These are phyloP conservation scores for Pulveroboletus sp. DNA, from an alignment of 1,284 basidiomycete species.

Conservation along the genomic window DNA sequence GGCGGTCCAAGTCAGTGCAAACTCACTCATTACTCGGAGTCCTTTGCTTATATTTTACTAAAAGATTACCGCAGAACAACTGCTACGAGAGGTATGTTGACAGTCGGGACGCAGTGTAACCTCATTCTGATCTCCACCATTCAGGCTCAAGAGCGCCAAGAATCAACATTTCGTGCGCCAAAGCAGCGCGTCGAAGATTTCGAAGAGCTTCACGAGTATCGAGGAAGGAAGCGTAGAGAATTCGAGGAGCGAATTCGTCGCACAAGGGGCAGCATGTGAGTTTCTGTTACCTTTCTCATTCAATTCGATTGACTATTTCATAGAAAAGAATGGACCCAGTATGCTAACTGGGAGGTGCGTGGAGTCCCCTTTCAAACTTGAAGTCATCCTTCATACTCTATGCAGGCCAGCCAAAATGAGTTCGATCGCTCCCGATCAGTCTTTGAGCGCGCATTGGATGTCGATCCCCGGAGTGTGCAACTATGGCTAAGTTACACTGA, in stretches of 20 bases:
- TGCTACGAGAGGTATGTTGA: slow-evolving; percentile 80
- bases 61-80: slow-evolving; percentile 96
- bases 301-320: slow-evolving; percentile 12
- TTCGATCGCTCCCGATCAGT: slow-evolving; percentile 91
- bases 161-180: slow-evolving; percentile 87
- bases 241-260: slow-evolving; percentile 95
- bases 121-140: slow-evolving; percentile 9
- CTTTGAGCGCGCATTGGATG: slow-evolving; percentile 95
- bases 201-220: slow-evolving; percentile 96
- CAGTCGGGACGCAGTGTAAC: background rate
- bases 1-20: slow-evolving; percentile 71
- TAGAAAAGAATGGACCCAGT: slow-evolving; percentile 81
- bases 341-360: slow-evolving; percentile 79
- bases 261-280: slow-evolving; percentile 83
- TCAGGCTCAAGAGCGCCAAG: slow-evolving; percentile 95
- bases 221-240: slow-evolving; percentile 92
- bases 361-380: background rate
- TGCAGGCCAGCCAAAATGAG: slow-evolving; percentile 93
- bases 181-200: slow-evolving; percentile 95
- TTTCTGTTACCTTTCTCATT: slow-evolving; percentile 7
- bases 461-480: slow-evolving; percentile 86
- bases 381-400: slow-evolving; percentile 5
- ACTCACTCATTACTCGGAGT: background rate
- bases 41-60: slow-evolving; percentile 17
- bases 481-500: slow-evolving; percentile 98